Evolutionary conservation across 2,329 filamentous ascomycete species (phyloP).

Genomic region (Fusarium compactum): DNA sequence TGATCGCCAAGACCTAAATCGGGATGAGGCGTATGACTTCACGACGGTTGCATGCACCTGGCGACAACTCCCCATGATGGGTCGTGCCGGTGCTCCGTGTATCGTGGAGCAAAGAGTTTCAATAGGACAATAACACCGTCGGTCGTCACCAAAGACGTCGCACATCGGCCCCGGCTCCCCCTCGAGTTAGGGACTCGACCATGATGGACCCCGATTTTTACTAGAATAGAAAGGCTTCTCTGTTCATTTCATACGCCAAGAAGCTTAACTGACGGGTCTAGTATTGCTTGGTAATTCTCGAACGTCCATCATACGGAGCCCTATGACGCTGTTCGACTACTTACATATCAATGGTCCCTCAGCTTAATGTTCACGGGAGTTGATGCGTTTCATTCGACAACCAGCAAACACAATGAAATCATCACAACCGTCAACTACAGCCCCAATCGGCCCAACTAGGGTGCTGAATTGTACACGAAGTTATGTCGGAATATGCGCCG

Average conservation of each 20-base stretch:
- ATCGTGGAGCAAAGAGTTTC: neutral
- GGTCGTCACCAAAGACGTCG: conserved; percentile 22
- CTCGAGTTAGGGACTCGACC: neutral
- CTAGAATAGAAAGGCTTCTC: neutral
- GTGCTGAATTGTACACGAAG: conserved; percentile 29
- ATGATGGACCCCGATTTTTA: neutral
- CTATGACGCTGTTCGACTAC: conserved; percentile 14
- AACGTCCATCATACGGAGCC: neutral
- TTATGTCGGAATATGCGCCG: conserved; percentile 30
- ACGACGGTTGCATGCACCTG: conserved; percentile 8
- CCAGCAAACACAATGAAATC: conserved; percentile 23
- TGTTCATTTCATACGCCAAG: neutral
- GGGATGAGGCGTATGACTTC: neutral
- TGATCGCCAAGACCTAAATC: conserved; percentile 5
- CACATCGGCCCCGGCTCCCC: neutral
- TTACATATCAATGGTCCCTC: conserved; percentile 14
- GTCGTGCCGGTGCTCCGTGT: neutral
- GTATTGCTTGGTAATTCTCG: neutral
- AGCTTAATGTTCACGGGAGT: neutral
- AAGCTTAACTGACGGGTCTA: neutral
- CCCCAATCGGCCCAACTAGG: neutral
- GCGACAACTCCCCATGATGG: neutral
- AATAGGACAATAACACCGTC: conserved; percentile 7
- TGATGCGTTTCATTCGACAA: neutral
- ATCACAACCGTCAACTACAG: conserved; percentile 1